These are phyloP conservation scores for Dictyostelium brefeldianum DNA, from an alignment of 78 protist genomes.

Conservation along the genomic window DNA sequence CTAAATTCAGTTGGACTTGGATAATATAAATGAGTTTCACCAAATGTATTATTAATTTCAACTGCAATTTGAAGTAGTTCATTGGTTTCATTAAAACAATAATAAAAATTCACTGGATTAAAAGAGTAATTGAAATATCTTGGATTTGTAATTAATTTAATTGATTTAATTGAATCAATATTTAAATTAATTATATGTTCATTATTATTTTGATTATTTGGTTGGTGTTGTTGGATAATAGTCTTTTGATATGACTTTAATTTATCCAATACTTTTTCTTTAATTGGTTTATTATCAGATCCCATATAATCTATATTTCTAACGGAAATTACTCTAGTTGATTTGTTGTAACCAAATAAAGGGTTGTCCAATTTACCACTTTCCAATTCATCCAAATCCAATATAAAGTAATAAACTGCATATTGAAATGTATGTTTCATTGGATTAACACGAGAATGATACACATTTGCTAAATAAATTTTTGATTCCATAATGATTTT, in stretches of 20 bases:
- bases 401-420: conserved; percentile 34
- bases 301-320: conserved; percentile 48
- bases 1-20: neutral
- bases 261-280: conserved; percentile 2
- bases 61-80: conserved; percentile 28
- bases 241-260: conserved; percentile 7
- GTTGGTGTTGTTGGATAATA: neutral
- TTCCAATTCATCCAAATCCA: conserved; percentile 66
- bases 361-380: neutral
- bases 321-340: conserved; percentile 5
- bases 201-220: conserved; percentile 8
- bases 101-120: conserved; percentile 62
- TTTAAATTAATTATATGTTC: neutral
- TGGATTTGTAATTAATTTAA: conserved; percentile 50
- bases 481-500: conserved; percentile 22
- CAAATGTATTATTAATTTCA: conserved; percentile 76
- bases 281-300: neutral
- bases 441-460: conserved; percentile 58
- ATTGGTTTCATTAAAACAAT: neutral
- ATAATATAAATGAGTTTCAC: conserved; percentile 65
- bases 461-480: conserved; percentile 26
- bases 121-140: conserved; percentile 40
- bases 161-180: neutral
- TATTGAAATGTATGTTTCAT: conserved; percentile 48
- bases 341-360: conserved; percentile 38